A percentile compares a stretch with the other conserved stretches of the same genome.
Conservation (phyloP, 257 asterid species). For the Henckelia pumila region DNA sequence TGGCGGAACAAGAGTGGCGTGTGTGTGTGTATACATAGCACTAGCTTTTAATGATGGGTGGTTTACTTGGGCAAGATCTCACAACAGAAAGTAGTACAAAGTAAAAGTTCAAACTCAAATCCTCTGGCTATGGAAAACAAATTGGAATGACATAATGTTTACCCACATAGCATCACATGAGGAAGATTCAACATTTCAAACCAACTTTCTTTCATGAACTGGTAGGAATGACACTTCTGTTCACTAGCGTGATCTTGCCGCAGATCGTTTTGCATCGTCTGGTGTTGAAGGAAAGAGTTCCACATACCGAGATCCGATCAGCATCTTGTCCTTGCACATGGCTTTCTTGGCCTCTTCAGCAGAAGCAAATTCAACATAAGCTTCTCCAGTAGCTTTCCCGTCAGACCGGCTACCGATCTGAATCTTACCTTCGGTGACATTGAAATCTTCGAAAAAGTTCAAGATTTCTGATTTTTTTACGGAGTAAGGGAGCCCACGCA, state of each 20-base stretch:
- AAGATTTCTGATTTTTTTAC: conserved; percentile 65
- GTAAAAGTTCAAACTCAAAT: not conserved
- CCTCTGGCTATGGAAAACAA: not conserved
- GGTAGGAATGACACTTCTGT: not conserved
- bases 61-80: not conserved
- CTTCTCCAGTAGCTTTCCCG: conserved; percentile 96
- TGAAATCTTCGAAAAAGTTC: conserved; percentile 66
- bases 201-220: not conserved
- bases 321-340: conserved; percentile 79
- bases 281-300: conserved; percentile 89
- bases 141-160: not conserved
- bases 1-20: too few relatives aligned
- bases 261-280: conserved; percentile 71
- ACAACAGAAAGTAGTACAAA: not conserved
- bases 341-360: conserved; percentile 82
- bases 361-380: conserved; percentile 71
- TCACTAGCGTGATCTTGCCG: conserved; percentile 55
- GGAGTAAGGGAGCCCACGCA: conserved; percentile 85
- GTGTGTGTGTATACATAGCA: too few relatives aligned
- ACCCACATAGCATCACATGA: not conserved
- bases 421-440: conserved; percentile 60
- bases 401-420: conserved; percentile 68
- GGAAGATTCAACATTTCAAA: not conserved
- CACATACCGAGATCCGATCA: conserved; percentile 83
- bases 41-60: not conserved